These are phyloP conservation scores for Corynascus novoguineensis DNA, from an alignment of 495 filamentous ascomycete genomes.

Conservation along the genomic window DNA sequence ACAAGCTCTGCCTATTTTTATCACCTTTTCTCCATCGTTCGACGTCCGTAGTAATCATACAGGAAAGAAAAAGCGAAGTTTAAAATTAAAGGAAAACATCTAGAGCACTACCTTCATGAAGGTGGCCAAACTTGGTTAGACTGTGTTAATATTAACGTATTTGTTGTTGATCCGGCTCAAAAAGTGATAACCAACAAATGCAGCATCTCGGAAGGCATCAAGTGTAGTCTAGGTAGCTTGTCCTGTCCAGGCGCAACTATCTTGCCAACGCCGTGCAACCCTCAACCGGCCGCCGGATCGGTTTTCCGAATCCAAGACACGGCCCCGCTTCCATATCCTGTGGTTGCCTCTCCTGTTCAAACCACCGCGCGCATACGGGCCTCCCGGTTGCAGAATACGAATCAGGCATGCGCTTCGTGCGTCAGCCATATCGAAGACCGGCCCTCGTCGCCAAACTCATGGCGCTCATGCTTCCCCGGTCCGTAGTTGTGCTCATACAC, in stretches of 20 bases:
- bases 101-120: too few relatives aligned
- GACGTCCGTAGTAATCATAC: too few relatives aligned
- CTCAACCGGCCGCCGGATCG: not conserved
- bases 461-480: slow-evolving; percentile 17
- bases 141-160: slow-evolving; percentile 3
- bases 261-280: not conserved
- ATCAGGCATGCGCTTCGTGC: not conserved
- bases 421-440: slow-evolving; percentile 2
- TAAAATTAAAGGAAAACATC: too few relatives aligned
- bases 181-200: slow-evolving; percentile 15
- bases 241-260: slow-evolving; percentile 1
- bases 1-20: too few relatives aligned
- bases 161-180: slow-evolving; percentile 9
- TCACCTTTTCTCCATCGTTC: too few relatives aligned
- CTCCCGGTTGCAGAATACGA: not conserved
- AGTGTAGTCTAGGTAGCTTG: not conserved
- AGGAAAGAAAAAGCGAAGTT: too few relatives aligned
- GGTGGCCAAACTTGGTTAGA: not conserved
- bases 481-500: slow-evolving; percentile 31
- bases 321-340: not conserved
- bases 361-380: not conserved
- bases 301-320: not conserved
- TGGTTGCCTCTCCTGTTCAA: not conserved
- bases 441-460: slow-evolving; percentile 7
- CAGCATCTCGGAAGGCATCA: not conserved